Percentiles rank a stretch among this genome's conserved stretches.
Conservation (phyloP, 2,329 filamentous ascomycete genomes). For the Pestalotiopsis sp. region DNA sequence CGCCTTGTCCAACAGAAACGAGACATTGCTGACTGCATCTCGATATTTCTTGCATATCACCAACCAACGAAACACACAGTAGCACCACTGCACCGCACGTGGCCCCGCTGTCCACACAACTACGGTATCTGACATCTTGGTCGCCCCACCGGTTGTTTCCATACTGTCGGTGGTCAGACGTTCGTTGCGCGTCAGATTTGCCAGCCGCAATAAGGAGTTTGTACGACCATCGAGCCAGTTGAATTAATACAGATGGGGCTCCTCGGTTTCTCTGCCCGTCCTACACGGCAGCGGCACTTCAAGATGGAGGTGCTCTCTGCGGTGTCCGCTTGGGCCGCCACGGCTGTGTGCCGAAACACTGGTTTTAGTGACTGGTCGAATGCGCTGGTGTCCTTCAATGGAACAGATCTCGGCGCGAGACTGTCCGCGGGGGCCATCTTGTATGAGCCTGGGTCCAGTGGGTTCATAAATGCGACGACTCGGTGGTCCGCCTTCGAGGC, state of each 20-base stretch:
- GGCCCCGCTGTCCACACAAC: not conserved
- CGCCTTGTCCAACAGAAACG: not conserved
- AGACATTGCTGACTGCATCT: not conserved
- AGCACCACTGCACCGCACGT: not conserved
- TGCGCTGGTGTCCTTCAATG: not conserved
- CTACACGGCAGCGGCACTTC: not conserved
- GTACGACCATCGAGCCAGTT: not conserved
- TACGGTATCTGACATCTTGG: not conserved
- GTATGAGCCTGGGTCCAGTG: constrained; percentile 31
- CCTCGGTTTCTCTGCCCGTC: not conserved
- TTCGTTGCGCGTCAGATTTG: not conserved
- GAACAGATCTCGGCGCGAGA: constrained; percentile 13
- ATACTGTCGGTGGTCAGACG: not conserved
- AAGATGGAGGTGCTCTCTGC: constrained; percentile 22
- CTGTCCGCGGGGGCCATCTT: constrained; percentile 26
- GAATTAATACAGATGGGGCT: not conserved
- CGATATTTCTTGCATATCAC: not conserved
- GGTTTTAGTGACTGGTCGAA: not conserved
- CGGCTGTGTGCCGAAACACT: constrained; percentile 13
- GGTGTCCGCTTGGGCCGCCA: constrained; percentile 26
- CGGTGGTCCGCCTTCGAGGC: constrained; percentile 33
- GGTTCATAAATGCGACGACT: constrained; percentile 26
- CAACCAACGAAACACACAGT: not conserved
- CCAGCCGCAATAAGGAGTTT: not conserved
- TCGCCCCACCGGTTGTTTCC: not conserved